A percentile compares a stretch with the other conserved stretches of the same genome.
Conservation (phyloP, 2,329 filamentous ascomycete genomes). For the Truncatella angustata region DNA sequence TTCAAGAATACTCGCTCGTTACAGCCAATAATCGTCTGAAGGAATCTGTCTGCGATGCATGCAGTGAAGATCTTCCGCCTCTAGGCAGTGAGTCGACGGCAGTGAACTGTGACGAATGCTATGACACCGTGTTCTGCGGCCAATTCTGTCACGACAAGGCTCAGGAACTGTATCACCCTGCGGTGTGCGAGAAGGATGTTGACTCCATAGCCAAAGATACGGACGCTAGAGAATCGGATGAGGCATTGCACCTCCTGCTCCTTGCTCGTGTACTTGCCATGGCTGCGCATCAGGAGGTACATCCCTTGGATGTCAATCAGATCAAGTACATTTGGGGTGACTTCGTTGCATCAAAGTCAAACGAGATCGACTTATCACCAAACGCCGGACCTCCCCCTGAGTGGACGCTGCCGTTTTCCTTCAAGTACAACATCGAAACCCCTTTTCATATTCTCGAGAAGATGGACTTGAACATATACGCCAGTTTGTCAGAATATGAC, state of each 20-base stretch:
- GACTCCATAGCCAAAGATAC: conserved; percentile 65
- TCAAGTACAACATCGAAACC: conserved; percentile 70
- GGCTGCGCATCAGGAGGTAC: conserved; percentile 56
- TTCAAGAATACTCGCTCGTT: conserved; percentile 80
- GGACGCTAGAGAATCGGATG: conserved; percentile 56
- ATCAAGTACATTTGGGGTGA: conserved; percentile 71
- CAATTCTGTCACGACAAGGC: conserved; percentile 58
- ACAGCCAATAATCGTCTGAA: conserved; percentile 88
- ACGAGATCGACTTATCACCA: conserved; percentile 53
- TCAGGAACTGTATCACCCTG: conserved; percentile 59
- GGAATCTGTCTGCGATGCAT: conserved; percentile 86
- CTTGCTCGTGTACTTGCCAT: conserved; percentile 64
- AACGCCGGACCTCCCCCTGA: conserved; percentile 55
- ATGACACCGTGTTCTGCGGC: conserved; percentile 66
- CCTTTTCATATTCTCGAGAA: conserved; percentile 79
- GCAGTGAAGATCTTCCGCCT: conserved; percentile 69
- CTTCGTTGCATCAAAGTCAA: conserved; percentile 52
- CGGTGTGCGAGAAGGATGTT: conserved; percentile 65
- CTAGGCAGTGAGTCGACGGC: conserved; percentile 47
- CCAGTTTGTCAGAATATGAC: conserved; percentile 57
- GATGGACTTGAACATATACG: conserved; percentile 79
- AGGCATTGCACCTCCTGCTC: conserved; percentile 62
- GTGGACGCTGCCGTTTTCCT: conserved; percentile 75
- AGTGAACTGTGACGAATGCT: conserved; percentile 58
- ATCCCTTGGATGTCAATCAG: conserved; percentile 63